These are phyloP conservation scores for Cyclanthera cordifolia DNA, from an alignment of 306 rosid genomes.

Conservation along the genomic window DNA sequence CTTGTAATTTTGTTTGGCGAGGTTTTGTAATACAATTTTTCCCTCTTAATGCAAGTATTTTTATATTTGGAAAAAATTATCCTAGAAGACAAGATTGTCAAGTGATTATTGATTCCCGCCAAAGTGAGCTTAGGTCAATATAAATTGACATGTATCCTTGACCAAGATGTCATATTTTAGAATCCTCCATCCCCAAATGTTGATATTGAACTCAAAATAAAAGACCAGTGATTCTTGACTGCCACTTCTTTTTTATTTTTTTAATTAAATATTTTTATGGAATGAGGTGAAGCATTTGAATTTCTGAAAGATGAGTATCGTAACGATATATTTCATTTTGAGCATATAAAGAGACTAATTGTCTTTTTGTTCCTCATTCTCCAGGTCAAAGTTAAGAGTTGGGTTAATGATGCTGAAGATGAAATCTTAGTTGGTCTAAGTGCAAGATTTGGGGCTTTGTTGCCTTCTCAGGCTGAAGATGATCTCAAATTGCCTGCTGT, in stretches of 20 bases:
- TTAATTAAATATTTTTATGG: neutral
- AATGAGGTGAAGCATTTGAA: neutral
- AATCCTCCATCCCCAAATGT: too few relatives aligned
- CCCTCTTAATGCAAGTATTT: neutral
- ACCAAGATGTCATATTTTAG: too few relatives aligned
- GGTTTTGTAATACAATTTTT: neutral
- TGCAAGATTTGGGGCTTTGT: slow-evolving; percentile 56
- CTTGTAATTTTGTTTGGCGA: neutral
- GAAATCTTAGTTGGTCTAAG: slow-evolving; percentile 31
- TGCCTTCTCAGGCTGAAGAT: slow-evolving; percentile 34
- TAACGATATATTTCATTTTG: neutral
- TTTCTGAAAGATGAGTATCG: neutral
- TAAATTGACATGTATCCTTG: too few relatives aligned
- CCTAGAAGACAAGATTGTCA: neutral
- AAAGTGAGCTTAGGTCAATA: too few relatives aligned
- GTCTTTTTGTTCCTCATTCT: slow-evolving; percentile 1
- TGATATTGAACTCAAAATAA: too few relatives aligned
- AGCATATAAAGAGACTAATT: neutral
- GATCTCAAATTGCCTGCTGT: slow-evolving; percentile 32
- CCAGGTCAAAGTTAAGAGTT: slow-evolving; percentile 56
- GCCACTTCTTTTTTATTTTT: neutral
- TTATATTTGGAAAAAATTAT: neutral
- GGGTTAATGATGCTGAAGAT: slow-evolving; percentile 48
- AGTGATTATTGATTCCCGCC: neutral
- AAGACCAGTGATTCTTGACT: neutral